Base-by-base conservation (phyloP, 2,329 filamentous ascomycete genomes). In the Dryadomyces sulphureus region DNA sequence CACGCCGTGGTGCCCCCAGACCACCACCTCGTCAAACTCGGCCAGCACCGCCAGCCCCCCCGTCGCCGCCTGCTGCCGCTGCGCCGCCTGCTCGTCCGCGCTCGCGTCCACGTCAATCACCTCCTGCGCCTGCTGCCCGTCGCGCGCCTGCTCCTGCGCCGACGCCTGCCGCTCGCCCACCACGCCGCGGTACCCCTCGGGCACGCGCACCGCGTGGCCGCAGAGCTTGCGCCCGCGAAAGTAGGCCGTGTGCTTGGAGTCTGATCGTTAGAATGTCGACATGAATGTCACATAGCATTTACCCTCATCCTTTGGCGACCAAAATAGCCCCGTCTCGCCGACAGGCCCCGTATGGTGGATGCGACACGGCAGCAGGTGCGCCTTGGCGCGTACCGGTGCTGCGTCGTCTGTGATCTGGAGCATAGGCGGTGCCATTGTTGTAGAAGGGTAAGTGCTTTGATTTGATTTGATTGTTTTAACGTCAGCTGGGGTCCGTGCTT, bases 1-100 rank as follows among this genome's bases (percentile, higher is more conserved):
- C 43, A 75, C 55, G 1, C 65, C 62, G 53, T 92, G 88, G 60
- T 94, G 88, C 0, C 75, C 80, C 89, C 89, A 96, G n/a, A 94
- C 71, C 3, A 86, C 64, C 43, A 94, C 60, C 46, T 83, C 70
- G 7, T 87, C 77, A 57, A 95, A 95, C 16, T 69, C 69, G 1
- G 77, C 79, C 19, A 79, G 68, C 38, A 76, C 67, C 43, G 83
- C 72, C 53, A 90, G 64, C 19, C 68, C 68, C 9, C 77, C 72
- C 1, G 73, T 68, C 21, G 73, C 67, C 12, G 65, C 60, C 7
- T 58, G 55, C 48, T 48, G 49, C 6, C 46, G 41, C 25, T 49
- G 44, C 1, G 49, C 50, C 7, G 36, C 46, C 36, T 65, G 56
- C 16, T 67, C 65, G 2, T 69, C 65, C 1, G 66, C 64, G 2